phyloP scores from a whole-genome alignment of 2,329 filamentous ascomycete genomes.

The Paradendryphiella salina region DNA sequence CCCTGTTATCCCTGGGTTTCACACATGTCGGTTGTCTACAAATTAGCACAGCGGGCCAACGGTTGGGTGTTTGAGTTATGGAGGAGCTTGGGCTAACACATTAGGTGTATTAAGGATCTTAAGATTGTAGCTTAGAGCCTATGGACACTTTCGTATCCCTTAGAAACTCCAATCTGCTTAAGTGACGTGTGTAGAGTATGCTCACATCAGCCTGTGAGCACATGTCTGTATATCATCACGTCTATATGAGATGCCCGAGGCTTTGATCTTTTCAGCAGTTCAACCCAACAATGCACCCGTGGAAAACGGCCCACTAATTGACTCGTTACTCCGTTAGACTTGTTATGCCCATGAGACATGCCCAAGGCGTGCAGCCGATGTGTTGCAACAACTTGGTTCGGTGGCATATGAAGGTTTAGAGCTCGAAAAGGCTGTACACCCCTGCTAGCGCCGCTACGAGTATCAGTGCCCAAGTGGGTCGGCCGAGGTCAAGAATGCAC shows the following conservation, averaged over 20 bases:
- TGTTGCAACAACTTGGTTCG: not conserved
- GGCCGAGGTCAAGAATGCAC: conserved; percentile 1
- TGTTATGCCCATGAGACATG: not conserved
- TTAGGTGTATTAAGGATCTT: conserved; percentile 41
- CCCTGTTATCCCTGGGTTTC: conserved; percentile 42
- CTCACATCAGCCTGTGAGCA: not conserved
- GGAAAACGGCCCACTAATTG: not conserved
- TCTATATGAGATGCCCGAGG: not conserved
- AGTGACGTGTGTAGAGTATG: not conserved
- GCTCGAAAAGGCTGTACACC: not conserved
- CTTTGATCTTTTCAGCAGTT: too few relatives aligned
- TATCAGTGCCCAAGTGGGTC: not conserved
- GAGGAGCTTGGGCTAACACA: conserved; percentile 42
- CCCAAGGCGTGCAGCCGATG: not conserved
- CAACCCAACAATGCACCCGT: not conserved
- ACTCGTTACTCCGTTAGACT: not conserved
- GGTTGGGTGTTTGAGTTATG: conserved; percentile 45
- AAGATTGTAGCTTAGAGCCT: conserved; percentile 49
- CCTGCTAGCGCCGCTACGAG: conserved; percentile 6
- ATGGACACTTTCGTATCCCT: conserved; percentile 41
- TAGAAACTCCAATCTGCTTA: conserved; percentile 10
- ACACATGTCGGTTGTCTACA: conserved; percentile 45
- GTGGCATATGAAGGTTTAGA: not conserved
- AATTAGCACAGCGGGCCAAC: conserved; percentile 46
- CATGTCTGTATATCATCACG: not conserved